These are phyloP conservation scores for Ilyonectria robusta DNA, from an alignment of 2,329 filamentous ascomycete genomes.

Conservation along the genomic window DNA sequence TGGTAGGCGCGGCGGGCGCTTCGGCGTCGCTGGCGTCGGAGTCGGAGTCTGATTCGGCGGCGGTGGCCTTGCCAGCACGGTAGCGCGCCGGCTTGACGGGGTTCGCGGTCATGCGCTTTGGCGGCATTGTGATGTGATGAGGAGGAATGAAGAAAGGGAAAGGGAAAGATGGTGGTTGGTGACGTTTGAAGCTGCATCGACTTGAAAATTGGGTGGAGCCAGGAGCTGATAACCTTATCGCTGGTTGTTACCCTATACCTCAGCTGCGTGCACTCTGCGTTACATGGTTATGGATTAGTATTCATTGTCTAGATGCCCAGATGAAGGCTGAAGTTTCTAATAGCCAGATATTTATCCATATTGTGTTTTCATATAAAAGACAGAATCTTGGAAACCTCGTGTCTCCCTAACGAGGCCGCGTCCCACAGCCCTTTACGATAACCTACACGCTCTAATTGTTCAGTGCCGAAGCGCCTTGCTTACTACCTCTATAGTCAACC, in stretches of 20 bases:
- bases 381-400: too few species aligned
- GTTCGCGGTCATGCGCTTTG: conserved; percentile 94
- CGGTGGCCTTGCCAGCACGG: conserved; percentile 84
- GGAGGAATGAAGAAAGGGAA: conserved; percentile 18
- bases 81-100: conserved; percentile 85
- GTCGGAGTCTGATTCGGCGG: conserved; percentile 68
- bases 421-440: too few species aligned
- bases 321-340: too few species aligned
- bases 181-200: conserved; percentile 38
- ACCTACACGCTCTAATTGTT: too few species aligned
- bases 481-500: too few species aligned
- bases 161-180: conserved; percentile 26
- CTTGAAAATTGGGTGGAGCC: conserved; percentile 40
- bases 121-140: conserved; percentile 64
- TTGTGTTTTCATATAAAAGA: too few species aligned
- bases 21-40: conserved; percentile 64
- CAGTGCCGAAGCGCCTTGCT: too few species aligned
- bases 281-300: too few species aligned
- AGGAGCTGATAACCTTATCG: conserved; percentile 36
- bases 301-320: neutral
- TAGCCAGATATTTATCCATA: too few species aligned
- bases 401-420: too few species aligned
- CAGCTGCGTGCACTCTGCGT: too few species aligned
- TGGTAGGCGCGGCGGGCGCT: conserved; percentile 50
- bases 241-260: conserved; percentile 34